These are phyloP conservation scores for Scopulariopsis brevicaulis DNA, from an alignment of 2,329 filamentous ascomycete species.

Conservation along the genomic window DNA sequence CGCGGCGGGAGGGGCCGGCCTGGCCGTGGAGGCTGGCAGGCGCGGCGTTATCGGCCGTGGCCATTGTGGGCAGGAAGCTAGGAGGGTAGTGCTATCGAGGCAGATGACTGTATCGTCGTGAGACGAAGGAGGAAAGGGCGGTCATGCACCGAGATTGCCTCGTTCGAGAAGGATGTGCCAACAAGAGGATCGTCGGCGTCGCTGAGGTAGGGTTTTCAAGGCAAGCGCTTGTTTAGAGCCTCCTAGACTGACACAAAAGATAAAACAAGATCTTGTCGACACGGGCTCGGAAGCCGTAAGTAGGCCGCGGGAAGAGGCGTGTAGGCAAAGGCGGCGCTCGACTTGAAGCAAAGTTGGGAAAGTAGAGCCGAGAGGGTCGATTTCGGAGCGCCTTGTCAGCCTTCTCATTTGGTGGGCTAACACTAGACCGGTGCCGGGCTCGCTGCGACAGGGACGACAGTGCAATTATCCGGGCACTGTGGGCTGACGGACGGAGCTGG, in stretches of 20 bases:
- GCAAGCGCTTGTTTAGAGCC: not conserved
- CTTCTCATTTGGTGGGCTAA: not conserved
- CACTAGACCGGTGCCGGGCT: not conserved
- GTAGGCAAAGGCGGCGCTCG: not conserved
- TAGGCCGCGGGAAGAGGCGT: not conserved
- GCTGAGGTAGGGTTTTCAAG: not conserved
- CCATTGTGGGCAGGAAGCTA: not conserved
- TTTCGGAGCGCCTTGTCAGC: not conserved
- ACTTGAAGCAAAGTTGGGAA: not conserved
- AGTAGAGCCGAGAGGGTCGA: not conserved
- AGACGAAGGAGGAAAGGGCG: not conserved
- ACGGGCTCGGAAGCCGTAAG: not conserved
- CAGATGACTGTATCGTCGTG: not conserved
- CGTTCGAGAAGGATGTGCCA: not conserved
- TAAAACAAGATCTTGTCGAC: not conserved
- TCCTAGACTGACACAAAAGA: not conserved
- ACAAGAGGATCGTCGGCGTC: not conserved
- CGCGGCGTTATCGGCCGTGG: not conserved
- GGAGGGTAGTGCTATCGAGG: not conserved
- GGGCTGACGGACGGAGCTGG: too few relatives aligned
- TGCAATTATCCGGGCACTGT: not conserved
- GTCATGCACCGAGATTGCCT: not conserved
- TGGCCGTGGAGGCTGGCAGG: constrained; percentile 5
- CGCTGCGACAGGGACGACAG: not conserved
- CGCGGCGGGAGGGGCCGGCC: constrained; percentile 20